A percentile compares a stretch with the other conserved stretches of the same genome.
These are phyloP conservation scores for Craterostigma plantagineum DNA, from an alignment of 257 asterid genomes.

Conservation along the genomic window DNA sequence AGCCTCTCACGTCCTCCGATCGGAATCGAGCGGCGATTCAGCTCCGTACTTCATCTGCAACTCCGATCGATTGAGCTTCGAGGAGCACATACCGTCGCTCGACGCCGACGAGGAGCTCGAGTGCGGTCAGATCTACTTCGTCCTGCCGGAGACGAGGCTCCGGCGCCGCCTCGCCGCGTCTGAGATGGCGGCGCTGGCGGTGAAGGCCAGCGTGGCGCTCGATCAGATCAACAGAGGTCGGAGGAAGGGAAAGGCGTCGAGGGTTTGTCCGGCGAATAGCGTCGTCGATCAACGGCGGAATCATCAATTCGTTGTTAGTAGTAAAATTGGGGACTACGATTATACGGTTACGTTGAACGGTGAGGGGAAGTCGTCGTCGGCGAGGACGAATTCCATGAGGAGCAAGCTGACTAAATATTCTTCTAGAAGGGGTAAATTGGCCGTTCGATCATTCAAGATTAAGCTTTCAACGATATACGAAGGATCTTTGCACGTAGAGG, in stretches of 20 bases:
- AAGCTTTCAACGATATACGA: neutral
- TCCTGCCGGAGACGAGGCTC: neutral
- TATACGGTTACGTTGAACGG: neutral
- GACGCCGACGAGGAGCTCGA: neutral
- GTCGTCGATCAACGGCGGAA: neutral
- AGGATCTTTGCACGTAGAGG: conserved; percentile 1
- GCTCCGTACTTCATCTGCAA: conserved; percentile 3
- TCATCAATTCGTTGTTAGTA: neutral
- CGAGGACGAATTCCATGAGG: neutral
- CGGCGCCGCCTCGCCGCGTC: neutral
- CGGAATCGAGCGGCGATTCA: neutral
- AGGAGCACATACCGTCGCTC: neutral
- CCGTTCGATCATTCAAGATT: conserved; percentile 1
- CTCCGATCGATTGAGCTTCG: conserved; percentile 2
- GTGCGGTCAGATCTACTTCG: conserved; percentile 1
- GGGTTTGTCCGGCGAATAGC: neutral
- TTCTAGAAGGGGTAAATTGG: neutral
- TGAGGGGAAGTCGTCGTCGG: neutral
- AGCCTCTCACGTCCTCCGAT: neutral
- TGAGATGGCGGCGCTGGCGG: conserved; percentile 6
- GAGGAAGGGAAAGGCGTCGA: neutral
- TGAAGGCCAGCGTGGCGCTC: conserved; percentile 6
- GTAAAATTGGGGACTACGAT: neutral
- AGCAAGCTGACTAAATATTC: neutral
- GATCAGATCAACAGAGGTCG: neutral